phyloP scores from a whole-genome alignment of 148 eudicot species.

The Silene conica region DNA sequence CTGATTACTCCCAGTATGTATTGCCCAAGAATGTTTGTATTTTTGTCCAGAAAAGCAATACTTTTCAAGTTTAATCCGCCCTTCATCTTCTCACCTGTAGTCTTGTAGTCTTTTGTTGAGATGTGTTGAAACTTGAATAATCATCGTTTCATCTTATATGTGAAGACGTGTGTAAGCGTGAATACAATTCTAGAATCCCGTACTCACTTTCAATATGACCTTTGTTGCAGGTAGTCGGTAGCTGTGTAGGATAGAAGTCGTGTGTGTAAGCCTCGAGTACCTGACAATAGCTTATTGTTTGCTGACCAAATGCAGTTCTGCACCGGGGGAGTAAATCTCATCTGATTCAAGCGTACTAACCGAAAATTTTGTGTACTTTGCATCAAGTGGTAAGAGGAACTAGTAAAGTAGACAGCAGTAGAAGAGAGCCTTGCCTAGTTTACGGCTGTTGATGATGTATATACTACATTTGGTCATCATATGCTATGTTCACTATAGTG shows the following conservation, averaged over 20 bases:
- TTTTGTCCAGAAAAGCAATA: background rate
- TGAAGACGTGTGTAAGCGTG: background rate
- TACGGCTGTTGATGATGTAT: slow-evolving; percentile 15
- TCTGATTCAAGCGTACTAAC: background rate
- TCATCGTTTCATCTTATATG: background rate
- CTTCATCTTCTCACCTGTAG: background rate
- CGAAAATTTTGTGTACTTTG: background rate
- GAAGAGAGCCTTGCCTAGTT: background rate
- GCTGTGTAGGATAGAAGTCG: slow-evolving; percentile 5
- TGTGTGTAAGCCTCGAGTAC: background rate
- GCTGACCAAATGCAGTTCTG: background rate
- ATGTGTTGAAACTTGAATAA: background rate
- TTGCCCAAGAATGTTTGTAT: background rate
- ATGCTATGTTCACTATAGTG: background rate
- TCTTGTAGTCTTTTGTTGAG: background rate
- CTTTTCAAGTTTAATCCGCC: background rate
- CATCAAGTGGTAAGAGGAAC: background rate
- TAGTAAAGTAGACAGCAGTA: background rate
- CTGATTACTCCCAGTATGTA: background rate
- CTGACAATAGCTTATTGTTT: background rate
- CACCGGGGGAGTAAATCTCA: slow-evolving; percentile 3
- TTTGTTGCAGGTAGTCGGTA: slow-evolving; percentile 23
- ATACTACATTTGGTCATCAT: background rate
- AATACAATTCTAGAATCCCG: background rate
- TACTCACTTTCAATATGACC: background rate